Base-by-base conservation (phyloP, 108 stramenopile species). In the Aureococcus anophagefferens region DNA sequence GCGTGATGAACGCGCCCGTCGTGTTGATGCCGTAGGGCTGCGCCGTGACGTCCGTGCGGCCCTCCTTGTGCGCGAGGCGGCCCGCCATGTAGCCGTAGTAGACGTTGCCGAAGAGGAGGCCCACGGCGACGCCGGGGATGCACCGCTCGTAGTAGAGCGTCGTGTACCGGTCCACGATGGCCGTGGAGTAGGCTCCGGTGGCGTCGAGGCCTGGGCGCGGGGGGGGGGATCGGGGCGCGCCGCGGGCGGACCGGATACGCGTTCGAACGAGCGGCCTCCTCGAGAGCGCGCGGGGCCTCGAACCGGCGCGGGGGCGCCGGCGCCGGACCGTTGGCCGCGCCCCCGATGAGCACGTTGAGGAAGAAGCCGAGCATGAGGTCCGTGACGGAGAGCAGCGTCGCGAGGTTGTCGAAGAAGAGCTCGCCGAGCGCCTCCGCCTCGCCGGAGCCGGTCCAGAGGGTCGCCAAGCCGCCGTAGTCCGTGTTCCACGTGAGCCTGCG, bases 11-110 rank as follows among this genome's bases (percentile, higher is more conserved):
- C 35, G 83, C 86, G 17, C 77, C 87, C n/a, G 87, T 74, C 33
- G 87, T 90, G 70, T 90, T 90, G 44, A 90, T 69, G n/a, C 87
- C 89, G 76, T 90, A 88, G 25, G 89, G 89, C 73, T 88, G 86
- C 11, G 87, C 84, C 33, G 87, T 87, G 68, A 79, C 84, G 33
- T 65, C 40, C 5, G 63, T 73, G 14, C 81, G 73, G 0, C 68
- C 66, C 40, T 72, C 82, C 45, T 74, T 73, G 51, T 80, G 71
- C 29, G 83, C 74, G 73, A 84, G 46, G n/a, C 83, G 81, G 66
- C 79, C 78, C 15, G 81, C 85, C 75, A 72, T 59, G 77, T 78
- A 80, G 17, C 86, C 63, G 75, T 84, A 85, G 81, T 81, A 87
- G 63, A 72, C 63, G 65, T 85, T 85, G 36, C 86, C 86, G 62